phyloP scores from a whole-genome alignment of 1,284 basidiomycete genomes.

The Agroathelia rolfsii region DNA sequence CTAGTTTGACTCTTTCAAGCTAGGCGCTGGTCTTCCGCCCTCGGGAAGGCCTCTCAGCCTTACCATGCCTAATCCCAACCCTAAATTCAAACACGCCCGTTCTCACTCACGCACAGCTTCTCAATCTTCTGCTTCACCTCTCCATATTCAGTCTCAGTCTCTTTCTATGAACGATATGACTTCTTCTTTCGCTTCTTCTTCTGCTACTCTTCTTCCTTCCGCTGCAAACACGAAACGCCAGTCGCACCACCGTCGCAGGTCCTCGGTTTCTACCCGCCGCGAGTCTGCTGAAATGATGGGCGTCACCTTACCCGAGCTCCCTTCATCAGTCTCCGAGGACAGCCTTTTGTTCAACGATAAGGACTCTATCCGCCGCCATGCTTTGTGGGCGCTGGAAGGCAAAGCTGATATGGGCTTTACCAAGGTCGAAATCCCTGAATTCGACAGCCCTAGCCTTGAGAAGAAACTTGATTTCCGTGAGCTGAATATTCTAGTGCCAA shows the following conservation, averaged over 20 bases:
- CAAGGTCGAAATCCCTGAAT: slow-evolving; percentile 74
- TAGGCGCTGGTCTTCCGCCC: slow-evolving; percentile 30
- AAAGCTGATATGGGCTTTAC: slow-evolving; percentile 55
- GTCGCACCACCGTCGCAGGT: slow-evolving; percentile 70
- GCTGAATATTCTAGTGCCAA: slow-evolving; percentile 18
- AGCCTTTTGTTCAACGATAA: slow-evolving; percentile 61
- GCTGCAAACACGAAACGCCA: slow-evolving; percentile 43
- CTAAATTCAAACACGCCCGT: slow-evolving; percentile 43
- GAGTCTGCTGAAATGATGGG: slow-evolving; percentile 83
- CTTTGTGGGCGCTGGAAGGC: slow-evolving; percentile 71
- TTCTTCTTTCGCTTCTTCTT: slow-evolving; percentile 23
- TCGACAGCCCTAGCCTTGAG: slow-evolving; percentile 45
- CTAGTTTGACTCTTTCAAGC: slow-evolving; percentile 58
- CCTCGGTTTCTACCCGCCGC: slow-evolving; percentile 74
- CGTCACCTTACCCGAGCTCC: slow-evolving; percentile 52
- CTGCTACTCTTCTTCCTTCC: slow-evolving; percentile 29
- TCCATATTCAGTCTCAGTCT: slow-evolving; percentile 15
- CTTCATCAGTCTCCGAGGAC: slow-evolving; percentile 44
- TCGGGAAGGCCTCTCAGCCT: slow-evolving; percentile 20
- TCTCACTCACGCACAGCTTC: slow-evolving; percentile 63
- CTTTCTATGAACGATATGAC: slow-evolving; percentile 23
- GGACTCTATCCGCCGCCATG: slow-evolving; percentile 68
- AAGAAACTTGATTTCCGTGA: slow-evolving; percentile 56
- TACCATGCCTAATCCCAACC: slow-evolving; percentile 18
- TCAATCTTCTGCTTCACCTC: slow-evolving; percentile 20